Evolutionary conservation across 164 flowering plant genomes (phyloP).

Genomic region (Vitis riparia): DNA sequence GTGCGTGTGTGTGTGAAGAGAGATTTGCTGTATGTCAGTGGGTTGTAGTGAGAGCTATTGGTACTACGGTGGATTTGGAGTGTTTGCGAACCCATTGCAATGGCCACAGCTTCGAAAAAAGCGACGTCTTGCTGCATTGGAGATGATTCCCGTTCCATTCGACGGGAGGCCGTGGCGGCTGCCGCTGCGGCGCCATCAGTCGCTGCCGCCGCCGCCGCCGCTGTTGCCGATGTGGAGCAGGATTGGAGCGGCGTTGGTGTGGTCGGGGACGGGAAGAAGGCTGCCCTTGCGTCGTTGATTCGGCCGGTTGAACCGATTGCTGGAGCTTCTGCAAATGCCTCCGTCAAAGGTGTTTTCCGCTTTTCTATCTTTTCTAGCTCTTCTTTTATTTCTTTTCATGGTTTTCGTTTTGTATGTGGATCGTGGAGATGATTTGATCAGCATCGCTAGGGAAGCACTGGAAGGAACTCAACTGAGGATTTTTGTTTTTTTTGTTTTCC

Average conservation of each 20-base stretch:
- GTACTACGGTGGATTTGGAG: constrained; percentile 70
- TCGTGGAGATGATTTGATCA: too few relatives aligned
- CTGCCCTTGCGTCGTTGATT: constrained; percentile 46
- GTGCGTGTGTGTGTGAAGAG: constrained; percentile 14
- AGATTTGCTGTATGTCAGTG: constrained; percentile 79
- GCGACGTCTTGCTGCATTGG: constrained; percentile 47
- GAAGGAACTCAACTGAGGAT: too few relatives aligned
- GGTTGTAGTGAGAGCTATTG: constrained; percentile 37
- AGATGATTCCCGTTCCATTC: constrained; percentile 8
- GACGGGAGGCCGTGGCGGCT: constrained; percentile 9
- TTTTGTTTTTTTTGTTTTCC: too few relatives aligned
- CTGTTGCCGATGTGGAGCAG: constrained; percentile 21
- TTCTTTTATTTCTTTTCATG: background rate
- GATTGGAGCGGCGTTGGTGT: constrained; percentile 37
- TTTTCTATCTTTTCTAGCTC: background rate
- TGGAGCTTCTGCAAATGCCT: constrained; percentile 38
- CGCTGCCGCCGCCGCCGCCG: constrained; percentile 14
- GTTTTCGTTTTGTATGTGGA: background rate
- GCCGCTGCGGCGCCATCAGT: constrained; percentile 14
- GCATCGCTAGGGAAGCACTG: too few relatives aligned
- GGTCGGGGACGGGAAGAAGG: constrained; percentile 30
- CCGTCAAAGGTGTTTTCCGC: constrained; percentile 32
- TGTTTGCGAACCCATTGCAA: constrained; percentile 75
- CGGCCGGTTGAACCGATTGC: constrained; percentile 45
- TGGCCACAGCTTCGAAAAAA: constrained; percentile 94